Base-by-base conservation (phyloP, 306 rosid genomes). In the Sechiopsis laciniata region DNA sequence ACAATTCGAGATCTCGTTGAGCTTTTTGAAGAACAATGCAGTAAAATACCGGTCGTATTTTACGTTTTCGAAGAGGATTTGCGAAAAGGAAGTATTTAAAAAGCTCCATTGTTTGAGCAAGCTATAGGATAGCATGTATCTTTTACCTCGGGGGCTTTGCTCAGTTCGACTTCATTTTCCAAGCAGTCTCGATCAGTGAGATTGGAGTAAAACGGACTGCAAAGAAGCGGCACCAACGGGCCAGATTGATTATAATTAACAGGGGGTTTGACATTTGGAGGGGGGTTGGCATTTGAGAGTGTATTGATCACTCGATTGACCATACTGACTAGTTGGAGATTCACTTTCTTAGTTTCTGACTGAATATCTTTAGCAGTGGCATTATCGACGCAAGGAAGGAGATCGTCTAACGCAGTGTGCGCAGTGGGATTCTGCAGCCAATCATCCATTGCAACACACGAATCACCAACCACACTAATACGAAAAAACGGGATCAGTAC, bases 361-460 rank as follows among this genome's bases (percentile, higher is more conserved):
- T 61, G 72, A 61, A 67, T 75, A 16, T 48, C 72, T 75, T 29
- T 67, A 20, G 78, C 78, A 4, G 78, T 75, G 10, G 53, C 71
- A 5, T 75, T 75, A 8, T 75, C 72, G 15, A 75, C 72, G 5
- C 78, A 75, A 3, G 78, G 78, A 75, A 75, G 78, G 17, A 75
- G 62, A 29, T 75, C 72, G 19, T 75, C 78, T 61, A 75, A 63
- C 0, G 78, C 71, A 13, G 78, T 75, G 55, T 75, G 83, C n/a
- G 82, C 82, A 0, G 83, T 85, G 2, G 97, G 98, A 51, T 87
- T 82, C 74, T 71, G 74, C 50, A 85, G 85, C 97, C 98, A 94
- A 9, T 94, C 97, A 32, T 90, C 85, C 96, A 90, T 89, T 5
- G 95, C 86, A 56, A 90, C 89, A 78, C 97, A 90, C 10, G 96